Evolutionary conservation across 805 yeast genomes (phyloP).

Genomic region (Brettanomyces custersianus): DNA sequence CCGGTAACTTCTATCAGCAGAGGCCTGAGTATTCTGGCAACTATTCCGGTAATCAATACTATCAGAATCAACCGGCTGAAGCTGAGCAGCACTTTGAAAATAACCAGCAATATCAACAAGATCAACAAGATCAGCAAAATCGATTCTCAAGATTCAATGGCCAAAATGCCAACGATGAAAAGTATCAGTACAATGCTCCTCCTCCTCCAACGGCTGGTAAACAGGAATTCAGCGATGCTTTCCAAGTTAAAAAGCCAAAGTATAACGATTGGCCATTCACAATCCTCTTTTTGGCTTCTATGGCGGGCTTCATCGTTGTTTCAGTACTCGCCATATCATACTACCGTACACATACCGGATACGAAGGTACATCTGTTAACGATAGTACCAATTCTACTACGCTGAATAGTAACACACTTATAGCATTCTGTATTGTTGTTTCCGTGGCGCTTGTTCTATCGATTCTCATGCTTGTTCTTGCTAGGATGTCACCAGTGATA

Average conservation of each 20-base stretch:
- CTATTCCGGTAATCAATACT: neutral
- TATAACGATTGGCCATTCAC: constrained; percentile 68
- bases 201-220: constrained; percentile 24
- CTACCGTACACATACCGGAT: constrained; percentile 44
- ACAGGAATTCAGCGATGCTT: constrained; percentile 52
- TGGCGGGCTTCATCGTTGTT: constrained; percentile 61
- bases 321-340: constrained; percentile 63
- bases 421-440: constrained; percentile 59
- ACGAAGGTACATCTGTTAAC: constrained; percentile 60
- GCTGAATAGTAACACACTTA: constrained; percentile 64
- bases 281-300: constrained; percentile 31
- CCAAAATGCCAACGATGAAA: constrained; percentile 4
- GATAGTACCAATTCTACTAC: constrained; percentile 43
- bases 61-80: neutral
- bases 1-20: neutral
- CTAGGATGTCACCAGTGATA: constrained; percentile 53
- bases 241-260: constrained; percentile 51
- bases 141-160: neutral
- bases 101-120: neutral
- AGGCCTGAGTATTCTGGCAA: neutral
- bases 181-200: constrained; percentile 14
- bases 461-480: constrained; percentile 43
- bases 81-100: too few relatives aligned
- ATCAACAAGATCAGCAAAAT: neutral
- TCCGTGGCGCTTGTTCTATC: constrained; percentile 55